Evolutionary conservation across 75 land plant species (phyloP), one percentile per base, ranked within the genome.

Genomic region (Pseudotsuga menziesii): DNA sequence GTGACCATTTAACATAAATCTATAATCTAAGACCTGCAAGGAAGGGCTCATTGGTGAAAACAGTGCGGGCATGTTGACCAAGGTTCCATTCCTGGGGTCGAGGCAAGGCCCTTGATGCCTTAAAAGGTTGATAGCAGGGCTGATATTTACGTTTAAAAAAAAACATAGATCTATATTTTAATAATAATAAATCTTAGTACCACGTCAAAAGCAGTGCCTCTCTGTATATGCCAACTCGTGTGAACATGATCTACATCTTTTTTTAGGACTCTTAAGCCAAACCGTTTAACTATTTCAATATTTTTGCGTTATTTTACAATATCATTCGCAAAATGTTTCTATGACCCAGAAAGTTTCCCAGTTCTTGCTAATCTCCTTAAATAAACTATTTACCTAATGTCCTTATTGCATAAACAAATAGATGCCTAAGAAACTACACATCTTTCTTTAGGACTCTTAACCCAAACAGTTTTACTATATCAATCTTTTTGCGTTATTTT

Each of bases 381-480:
- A 67, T 41, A 67, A 67, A 29, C 23, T n/a, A 67, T 19, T 39
- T 15, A 67, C 39, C 29, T 44, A 16, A 39, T 67, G 22, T 67
- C 71, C 71, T 36, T 36, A 39, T 67, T 39, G 72, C 48, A 67
- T 67, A 52, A 66, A 20, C 72, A 67, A 67, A 22, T 67, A 67
- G 36, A 7, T 39, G n/a, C 22, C 22, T 19, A 67, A 39, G 7
- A n/a, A 67, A 39, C 72, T 20, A 19, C 22, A 41, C 44, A 66
- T 12, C 41, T 35, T 66, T 66, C 20, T 32, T 36, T 19, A 13
- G n/a, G n/a, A 17, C 35, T 66, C 19, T 36, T 66, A 39, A 36
- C 35, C 70, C 44, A 66, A 36, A 66, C 70, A 66, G 17, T 6
- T 66, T 7, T 35, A 27, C 44, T 32, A 16, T 35, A 17, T 35